These are phyloP conservation scores for Boletus barrowsii DNA, from an alignment of 768 basidiomycete species.

Conservation along the genomic window DNA sequence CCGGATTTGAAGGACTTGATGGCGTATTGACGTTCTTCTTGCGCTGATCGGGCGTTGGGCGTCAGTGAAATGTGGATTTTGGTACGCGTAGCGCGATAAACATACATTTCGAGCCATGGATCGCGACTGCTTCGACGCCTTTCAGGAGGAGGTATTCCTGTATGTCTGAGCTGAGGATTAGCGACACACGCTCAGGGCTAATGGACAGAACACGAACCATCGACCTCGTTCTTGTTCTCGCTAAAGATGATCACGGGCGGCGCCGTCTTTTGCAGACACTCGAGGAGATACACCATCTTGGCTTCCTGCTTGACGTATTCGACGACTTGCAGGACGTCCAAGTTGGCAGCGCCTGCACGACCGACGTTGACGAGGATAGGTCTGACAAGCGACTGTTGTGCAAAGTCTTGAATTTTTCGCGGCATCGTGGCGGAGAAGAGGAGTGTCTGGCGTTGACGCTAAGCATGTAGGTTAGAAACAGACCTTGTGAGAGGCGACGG, in stretches of 20 bases:
- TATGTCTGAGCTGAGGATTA: constrained; percentile 64
- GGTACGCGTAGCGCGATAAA: neutral
- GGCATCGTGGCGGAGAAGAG: constrained; percentile 99
- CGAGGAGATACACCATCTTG: constrained; percentile 98
- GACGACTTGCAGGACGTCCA: constrained; percentile 94
- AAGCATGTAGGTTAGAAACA: neutral
- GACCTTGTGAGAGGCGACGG: neutral
- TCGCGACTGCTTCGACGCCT: constrained; percentile 97
- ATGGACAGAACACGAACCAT: constrained; percentile 53
- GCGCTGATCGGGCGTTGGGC: constrained; percentile 49
- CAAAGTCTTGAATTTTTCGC: constrained; percentile 97
- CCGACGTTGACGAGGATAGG: constrained; percentile 97
- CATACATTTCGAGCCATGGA: constrained; percentile 95
- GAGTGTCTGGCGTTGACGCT: constrained; percentile 95
- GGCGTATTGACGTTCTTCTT: constrained; percentile 98
- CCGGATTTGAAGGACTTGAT: constrained; percentile 98
- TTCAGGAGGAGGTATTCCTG: constrained; percentile 96
- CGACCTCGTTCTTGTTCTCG: constrained; percentile 99
- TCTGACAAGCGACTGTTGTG: constrained; percentile 91
- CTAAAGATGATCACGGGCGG: constrained; percentile 98
- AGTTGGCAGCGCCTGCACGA: constrained; percentile 93
- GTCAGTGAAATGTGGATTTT: neutral
- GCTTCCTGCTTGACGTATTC: constrained; percentile 99
- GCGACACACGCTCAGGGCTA: neutral
- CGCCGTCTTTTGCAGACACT: constrained; percentile 96